Evolutionary conservation across 2,329 filamentous ascomycete genomes (phyloP).

Genomic region (Akanthomyces muscarius): DNA sequence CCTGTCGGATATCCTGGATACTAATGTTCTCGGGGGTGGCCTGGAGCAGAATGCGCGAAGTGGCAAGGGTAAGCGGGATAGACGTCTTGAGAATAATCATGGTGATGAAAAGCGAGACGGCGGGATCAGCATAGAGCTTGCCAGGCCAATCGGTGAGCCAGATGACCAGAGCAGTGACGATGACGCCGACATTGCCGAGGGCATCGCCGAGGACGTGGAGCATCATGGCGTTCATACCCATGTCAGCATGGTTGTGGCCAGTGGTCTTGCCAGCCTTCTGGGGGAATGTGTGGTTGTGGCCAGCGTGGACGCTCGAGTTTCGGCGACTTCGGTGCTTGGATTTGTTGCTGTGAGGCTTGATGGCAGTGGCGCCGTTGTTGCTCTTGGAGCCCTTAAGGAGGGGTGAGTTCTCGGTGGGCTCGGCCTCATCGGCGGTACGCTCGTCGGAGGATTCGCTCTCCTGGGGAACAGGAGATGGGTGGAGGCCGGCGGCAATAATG

Average conservation of each 20-base stretch:
- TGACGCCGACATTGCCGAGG: constrained; percentile 82
- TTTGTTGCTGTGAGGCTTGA: constrained; percentile 22
- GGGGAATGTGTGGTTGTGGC: constrained; percentile 79
- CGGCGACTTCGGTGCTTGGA: constrained; percentile 31
- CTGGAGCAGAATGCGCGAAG: constrained; percentile 85
- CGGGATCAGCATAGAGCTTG: constrained; percentile 84
- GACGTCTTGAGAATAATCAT: constrained; percentile 70
- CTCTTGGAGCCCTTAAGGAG: constrained; percentile 41
- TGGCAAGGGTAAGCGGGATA: constrained; percentile 73
- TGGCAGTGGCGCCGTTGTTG: constrained; percentile 27
- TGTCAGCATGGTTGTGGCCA: constrained; percentile 76
- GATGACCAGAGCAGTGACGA: constrained; percentile 78
- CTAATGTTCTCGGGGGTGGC: constrained; percentile 86
- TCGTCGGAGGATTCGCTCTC: constrained; percentile 46
- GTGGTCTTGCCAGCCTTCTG: constrained; percentile 57
- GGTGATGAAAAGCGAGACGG: constrained; percentile 91
- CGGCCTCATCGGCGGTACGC: constrained; percentile 39
- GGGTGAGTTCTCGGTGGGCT: constrained; percentile 43
- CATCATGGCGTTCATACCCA: constrained; percentile 90
- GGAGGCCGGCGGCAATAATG: constrained; percentile 78
- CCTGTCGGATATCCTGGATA: constrained; percentile 85
- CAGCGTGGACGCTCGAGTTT: constrained; percentile 58
- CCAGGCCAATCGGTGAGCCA: constrained; percentile 82
- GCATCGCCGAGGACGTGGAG: constrained; percentile 77
- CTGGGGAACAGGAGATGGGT: constrained; percentile 44